Evolutionary conservation across 2,329 filamentous ascomycete species (phyloP), one percentile per base, ranked within the genome.

Genomic region (Neocucurbitaria cava): DNA sequence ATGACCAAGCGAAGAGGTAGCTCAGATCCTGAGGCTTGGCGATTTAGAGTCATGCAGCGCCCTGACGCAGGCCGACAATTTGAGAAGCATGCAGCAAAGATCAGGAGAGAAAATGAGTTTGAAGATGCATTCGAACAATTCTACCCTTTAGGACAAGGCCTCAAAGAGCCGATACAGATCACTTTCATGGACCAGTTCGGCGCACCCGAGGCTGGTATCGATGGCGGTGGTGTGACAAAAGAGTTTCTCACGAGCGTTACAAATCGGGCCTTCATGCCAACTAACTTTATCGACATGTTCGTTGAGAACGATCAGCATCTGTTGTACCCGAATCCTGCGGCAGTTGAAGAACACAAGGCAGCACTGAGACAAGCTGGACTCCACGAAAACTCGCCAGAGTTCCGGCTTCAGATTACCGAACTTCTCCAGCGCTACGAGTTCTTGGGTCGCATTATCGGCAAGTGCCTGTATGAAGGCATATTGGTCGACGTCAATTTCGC

Each of bases 381-480:
- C 1, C 66, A 63, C 0, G 86, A 89, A 56, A 77, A 79, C 2
- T 83, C 83, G 18, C 65, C 78, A 3, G 82, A 85, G 21, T 90
- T 84, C 79, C 83, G 81, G 48, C 80, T 83, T 0, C 76, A 79
- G 2, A 79, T 92, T 44, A 74, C 77, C 3, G 83, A 87, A 24
- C 76, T 95, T 15, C 79, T 95, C 5, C 85, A 85, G 58, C 86
- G 88, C 13, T 98, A 92, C 70, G 93, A 98, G 70, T 99, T 99
- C 63, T 81, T 98, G 0, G 95, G 95, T 1, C 89, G 95, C 3
- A 86, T 99, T 24, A 88, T 99, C 23, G 95, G 95, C 10, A 99
- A 99, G 74, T 99, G 95, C 76, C 82, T 99, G 69, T 99, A 99
- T 71, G 95, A 99, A 78, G 93, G 93, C 0, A 98, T 99, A 40